Evolutionary conservation across 2,329 filamentous ascomycete genomes (phyloP).

Genomic region (Aaosphaeria pasadenensis): DNA sequence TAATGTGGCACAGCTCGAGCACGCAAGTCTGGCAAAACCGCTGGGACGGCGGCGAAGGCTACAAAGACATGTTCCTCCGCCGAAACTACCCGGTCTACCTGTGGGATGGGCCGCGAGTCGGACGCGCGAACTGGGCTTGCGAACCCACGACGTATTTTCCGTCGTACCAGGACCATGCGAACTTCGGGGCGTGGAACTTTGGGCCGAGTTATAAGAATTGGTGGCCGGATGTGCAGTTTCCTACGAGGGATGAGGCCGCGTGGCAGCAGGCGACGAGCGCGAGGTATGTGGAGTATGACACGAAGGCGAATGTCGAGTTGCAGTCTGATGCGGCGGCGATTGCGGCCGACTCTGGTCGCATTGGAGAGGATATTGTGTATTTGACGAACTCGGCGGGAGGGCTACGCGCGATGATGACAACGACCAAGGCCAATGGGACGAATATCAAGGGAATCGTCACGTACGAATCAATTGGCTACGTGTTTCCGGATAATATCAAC

Average conservation of each 20-base stretch:
- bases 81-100: conserved; percentile 24
- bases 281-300: conserved; percentile 22
- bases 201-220: conserved; percentile 13
- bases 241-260: conserved; percentile 11
- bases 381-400: conserved; percentile 22
- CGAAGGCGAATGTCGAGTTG: conserved; percentile 15
- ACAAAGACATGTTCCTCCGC: conserved; percentile 23
- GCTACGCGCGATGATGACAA: conserved; percentile 17
- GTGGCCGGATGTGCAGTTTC: conserved; percentile 23
- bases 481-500: conserved; percentile 21
- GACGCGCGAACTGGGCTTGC: conserved; percentile 22
- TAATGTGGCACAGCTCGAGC: conserved; percentile 25
- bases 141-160: conserved; percentile 13
- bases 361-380: conserved; percentile 19
- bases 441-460: conserved; percentile 25
- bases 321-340: conserved; percentile 18
- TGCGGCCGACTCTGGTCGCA: conserved; percentile 19
- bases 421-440: conserved; percentile 16
- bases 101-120: conserved; percentile 23
- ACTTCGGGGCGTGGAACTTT: conserved; percentile 23
- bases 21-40: conserved; percentile 26
- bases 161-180: conserved; percentile 13
- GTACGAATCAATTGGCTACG: conserved; percentile 24
- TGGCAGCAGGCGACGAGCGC: conserved; percentile 21
- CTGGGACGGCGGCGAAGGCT: conserved; percentile 23